A percentile compares a stretch with the other conserved stretches of the same genome.
Conservation (phyloP, 768 basidiomycete genomes). For the Piloderma croceum region DNA sequence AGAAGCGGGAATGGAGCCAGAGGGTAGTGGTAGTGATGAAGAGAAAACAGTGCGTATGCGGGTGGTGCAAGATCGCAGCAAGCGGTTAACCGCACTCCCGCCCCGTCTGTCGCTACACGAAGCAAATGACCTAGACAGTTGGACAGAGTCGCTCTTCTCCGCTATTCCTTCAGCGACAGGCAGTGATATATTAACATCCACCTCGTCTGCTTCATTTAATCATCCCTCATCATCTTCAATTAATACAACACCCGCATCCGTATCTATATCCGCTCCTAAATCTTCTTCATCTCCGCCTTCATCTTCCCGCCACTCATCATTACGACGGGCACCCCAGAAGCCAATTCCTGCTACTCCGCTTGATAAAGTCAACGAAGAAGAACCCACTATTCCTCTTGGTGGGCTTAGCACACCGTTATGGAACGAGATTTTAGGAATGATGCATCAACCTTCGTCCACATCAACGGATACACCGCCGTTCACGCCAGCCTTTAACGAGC, state of each 20-base stretch:
- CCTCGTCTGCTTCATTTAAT: no score
- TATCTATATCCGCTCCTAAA: not conserved
- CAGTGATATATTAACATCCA: no score
- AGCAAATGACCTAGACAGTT: slow-evolving; percentile 43
- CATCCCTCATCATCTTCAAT: no score
- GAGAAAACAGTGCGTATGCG: no score
- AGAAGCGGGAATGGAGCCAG: no score
- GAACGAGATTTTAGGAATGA: slow-evolving; percentile 16
- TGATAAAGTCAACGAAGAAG: no score
- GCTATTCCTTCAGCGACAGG: slow-evolving; percentile 34
- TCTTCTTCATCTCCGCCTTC: slow-evolving; percentile 4
- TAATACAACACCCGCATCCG: not conserved
- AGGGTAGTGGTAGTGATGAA: no score
- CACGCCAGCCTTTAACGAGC: slow-evolving; percentile 23
- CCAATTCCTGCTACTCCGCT: no score
- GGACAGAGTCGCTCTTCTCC: slow-evolving; percentile 52
- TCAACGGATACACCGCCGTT: slow-evolving; percentile 4
- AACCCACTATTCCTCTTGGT: no score
- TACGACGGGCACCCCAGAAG: no score
- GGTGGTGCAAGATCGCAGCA: no score
- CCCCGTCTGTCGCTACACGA: slow-evolving; percentile 54
- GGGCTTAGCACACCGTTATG: slow-evolving; percentile 12
- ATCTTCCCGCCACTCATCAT: slow-evolving; percentile 4
- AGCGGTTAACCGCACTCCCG: slow-evolving; percentile 32
- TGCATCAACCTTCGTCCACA: not conserved